Evolutionary conservation across 73 alveolate species (phyloP).

Genomic region (Tetrahymena borealis): DNA sequence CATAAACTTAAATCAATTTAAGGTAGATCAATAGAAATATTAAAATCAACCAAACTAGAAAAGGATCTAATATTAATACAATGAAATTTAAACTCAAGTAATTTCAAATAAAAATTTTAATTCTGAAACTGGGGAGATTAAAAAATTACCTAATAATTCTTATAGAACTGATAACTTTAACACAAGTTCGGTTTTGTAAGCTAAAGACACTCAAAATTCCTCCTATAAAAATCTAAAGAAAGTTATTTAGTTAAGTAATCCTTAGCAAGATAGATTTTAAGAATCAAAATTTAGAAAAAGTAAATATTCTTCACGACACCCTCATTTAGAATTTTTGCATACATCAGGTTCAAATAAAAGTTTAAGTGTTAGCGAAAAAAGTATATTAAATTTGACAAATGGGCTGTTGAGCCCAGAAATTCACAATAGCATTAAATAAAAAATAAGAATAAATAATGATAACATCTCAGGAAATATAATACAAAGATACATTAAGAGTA

Average conservation of each 20-base stretch:
- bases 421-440: background rate
- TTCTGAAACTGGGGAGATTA: background rate
- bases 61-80: background rate
- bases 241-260: background rate
- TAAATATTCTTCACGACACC: background rate
- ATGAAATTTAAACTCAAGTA: background rate
- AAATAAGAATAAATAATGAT: background rate
- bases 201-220: background rate
- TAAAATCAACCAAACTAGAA: background rate
- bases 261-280: background rate
- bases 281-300: background rate
- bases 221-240: background rate
- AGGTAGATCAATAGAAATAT: background rate
- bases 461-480: background rate
- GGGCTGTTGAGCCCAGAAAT: background rate
- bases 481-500: background rate
- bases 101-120: background rate
- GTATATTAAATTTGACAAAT: background rate
- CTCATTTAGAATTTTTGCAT: background rate
- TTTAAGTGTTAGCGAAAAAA: background rate
- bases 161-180: background rate
- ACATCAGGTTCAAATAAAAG: background rate
- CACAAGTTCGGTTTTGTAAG: background rate
- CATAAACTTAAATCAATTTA: background rate
- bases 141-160: background rate